Conservation (phyloP, 768 basidiomycete genomes). For the Tricholoma flavovirens region DNA sequence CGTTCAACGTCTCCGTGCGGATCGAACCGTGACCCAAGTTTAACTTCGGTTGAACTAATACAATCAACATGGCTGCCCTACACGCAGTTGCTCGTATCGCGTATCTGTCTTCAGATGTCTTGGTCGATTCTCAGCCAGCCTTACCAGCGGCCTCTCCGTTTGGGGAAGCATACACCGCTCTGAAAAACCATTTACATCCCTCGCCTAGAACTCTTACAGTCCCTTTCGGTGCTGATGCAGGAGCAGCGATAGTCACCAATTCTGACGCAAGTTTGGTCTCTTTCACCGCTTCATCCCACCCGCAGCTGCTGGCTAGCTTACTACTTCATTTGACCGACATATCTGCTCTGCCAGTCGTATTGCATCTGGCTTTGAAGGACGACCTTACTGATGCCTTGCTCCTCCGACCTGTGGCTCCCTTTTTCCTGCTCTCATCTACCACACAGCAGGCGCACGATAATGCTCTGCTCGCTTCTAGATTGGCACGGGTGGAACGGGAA, state of each 20-base stretch:
- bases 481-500: slow-evolving; percentile 64
- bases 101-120: slow-evolving; percentile 61
- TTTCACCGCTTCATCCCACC: slow-evolving; percentile 48
- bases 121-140: slow-evolving; percentile 52
- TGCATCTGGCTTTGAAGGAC: slow-evolving; percentile 61
- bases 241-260: slow-evolving; percentile 49
- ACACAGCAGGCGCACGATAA: slow-evolving; percentile 86
- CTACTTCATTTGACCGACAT: slow-evolving; percentile 66
- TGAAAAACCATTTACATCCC: slow-evolving; percentile 29
- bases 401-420: slow-evolving; percentile 74
- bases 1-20: not conserved
- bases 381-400: slow-evolving; percentile 73
- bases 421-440: slow-evolving; percentile 73
- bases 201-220: slow-evolving; percentile 42
- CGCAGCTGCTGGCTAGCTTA: slow-evolving; percentile 52
- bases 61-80: slow-evolving; percentile 19
- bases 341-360: slow-evolving; percentile 56
- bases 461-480: slow-evolving; percentile 76
- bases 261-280: slow-evolving; percentile 45
- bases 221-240: slow-evolving; percentile 63
- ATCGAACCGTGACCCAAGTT: too few species aligned
- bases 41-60: not conserved
- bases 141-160: slow-evolving; percentile 37
- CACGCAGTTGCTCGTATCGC: slow-evolving; percentile 60
- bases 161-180: slow-evolving; percentile 30